These are phyloP conservation scores for Teratosphaeria destructans DNA, from an alignment of 2,329 filamentous ascomycete genomes.

Conservation along the genomic window DNA sequence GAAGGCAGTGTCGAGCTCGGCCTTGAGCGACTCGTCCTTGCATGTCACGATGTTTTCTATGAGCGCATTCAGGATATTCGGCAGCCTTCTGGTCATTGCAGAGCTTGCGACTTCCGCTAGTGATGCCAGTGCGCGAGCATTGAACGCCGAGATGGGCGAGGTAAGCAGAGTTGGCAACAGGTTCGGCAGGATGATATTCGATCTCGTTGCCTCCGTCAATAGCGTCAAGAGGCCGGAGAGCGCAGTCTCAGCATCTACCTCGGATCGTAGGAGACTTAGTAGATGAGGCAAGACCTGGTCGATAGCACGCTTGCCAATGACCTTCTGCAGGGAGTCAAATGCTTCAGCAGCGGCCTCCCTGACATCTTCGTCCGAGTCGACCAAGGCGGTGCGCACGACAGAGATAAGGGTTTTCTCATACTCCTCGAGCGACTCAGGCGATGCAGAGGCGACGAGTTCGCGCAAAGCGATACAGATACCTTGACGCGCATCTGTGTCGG, in stretches of 20 bases:
- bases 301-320: conserved; percentile 85
- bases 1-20: conserved; percentile 69
- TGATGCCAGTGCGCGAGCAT: conserved; percentile 86
- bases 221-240: conserved; percentile 85
- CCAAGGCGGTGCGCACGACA: conserved; percentile 84
- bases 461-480: conserved; percentile 94
- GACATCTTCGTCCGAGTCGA: conserved; percentile 80
- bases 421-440: conserved; percentile 78
- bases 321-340: conserved; percentile 88
- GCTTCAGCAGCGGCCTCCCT: conserved; percentile 93
- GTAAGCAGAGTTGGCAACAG: conserved; percentile 87
- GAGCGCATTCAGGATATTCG: conserved; percentile 81
- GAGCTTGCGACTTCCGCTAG: conserved; percentile 82
- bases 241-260: conserved; percentile 82
- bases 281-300: conserved; percentile 92
- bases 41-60: conserved; percentile 83
- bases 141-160: conserved; percentile 85
- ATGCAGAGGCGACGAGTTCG: conserved; percentile 83
- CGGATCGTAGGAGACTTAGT: conserved; percentile 75
- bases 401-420: conserved; percentile 93
- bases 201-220: conserved; percentile 83
- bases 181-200: conserved; percentile 93
- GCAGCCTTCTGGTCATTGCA: conserved; percentile 82
- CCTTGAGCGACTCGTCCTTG: conserved; percentile 61
- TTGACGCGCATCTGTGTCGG: conserved; percentile 85